Evolutionary conservation across 768 basidiomycete genomes (phyloP), one percentile per base, ranked within the genome.

Genomic region (Mycena rebaudengoi): DNA sequence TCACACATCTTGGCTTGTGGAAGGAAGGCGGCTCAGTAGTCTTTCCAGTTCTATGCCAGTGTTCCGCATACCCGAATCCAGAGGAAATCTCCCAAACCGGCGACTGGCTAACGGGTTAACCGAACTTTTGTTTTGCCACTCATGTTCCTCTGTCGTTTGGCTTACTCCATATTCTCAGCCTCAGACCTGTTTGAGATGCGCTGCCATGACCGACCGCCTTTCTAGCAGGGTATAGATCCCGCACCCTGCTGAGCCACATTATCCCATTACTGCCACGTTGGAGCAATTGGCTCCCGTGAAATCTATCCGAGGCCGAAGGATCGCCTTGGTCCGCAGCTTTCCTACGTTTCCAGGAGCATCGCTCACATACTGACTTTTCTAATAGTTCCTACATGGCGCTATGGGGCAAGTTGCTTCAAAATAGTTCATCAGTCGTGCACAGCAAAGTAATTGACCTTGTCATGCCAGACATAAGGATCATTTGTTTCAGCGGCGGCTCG

Each of bases 401-500:
- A 82, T 92, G 83, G 92, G 92, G 92, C 91, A 73, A 75, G 84
- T 14, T 26, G 29, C 28, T 46, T 21, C 45, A 53, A n/a, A 49
- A 45, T n/a, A 23, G 50, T 25, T 23, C 32, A 55, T 50, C 56
- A 60, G 57, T 63, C 39, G 63, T 20, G 65, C 71, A 51, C 68
- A 71, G 65, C 73, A 72, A 66, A 57, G 63, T 69, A 41, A 67
- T 65, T 57, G 53, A 43, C n/a, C n/a, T 40, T 26, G 30, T 37
- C 49, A 35, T 68, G 70, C 46, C 75, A 94, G 92, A 70, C 93
- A 95, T 75, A 94, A 94, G 69, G 90, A 95, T 72, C 94, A 95
- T 76, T 74, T 95, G 48, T 94, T 90, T 79, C 90, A 91, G 75
- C 89, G 88, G 71, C 86, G 84, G 14, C 86, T 95, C 20, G 91